Evolutionary conservation across 202 grass and related monocot genomes (phyloP), one percentile per base, ranked within the genome.

Genomic region (Elaeis oleifera): DNA sequence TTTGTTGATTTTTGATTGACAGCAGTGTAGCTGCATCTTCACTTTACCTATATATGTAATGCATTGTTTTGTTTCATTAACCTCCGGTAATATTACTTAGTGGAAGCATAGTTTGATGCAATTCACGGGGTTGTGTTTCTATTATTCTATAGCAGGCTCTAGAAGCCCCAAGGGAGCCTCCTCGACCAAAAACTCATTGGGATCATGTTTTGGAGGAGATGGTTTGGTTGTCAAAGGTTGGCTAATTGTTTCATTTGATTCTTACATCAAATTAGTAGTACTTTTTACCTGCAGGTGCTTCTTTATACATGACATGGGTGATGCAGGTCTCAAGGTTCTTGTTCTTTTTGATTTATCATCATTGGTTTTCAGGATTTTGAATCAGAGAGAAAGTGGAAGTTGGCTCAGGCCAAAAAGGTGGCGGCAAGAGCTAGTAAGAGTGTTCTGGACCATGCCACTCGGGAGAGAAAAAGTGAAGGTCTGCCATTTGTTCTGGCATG

Each of bases 341-440:
- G 3, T 52, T 23, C 18, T 61, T 29, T 13, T n/a, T 21, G 23
- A 72, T 51, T 32, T 61, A 29, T 31, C 9, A 16, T 3, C 13
- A 32, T 56, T 36, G 18, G 68, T 29, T 26, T 59, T 36, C 68
- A 99, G 94, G 94, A 99, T 63, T 99, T 99, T 84, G 94, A 99
- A 67, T 80, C 85, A 24, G 94, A 99, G 74, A 94, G 94, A 75
- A 99, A 94, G 74, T 99, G 94, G 94, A 99, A 99, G 79, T 64
- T 94, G 63, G 84, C 85, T 58, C 87, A 86, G 68, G 94, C 88
- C 61, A 99, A 87, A 82, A 99, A 62, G 70, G 90, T 99, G 82
- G 88, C 88, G 59, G 73, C 84, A 73, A 78, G 78, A 76, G 94
- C 85, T 19, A 94, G 77, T 78, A 84, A 87, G 75, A 88, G 82